Percentiles rank a stretch among this genome's conserved stretches.
Evolutionary conservation across 176 grass and related monocot species (phyloP).

Genomic region (Bothriochloa decipiens): DNA sequence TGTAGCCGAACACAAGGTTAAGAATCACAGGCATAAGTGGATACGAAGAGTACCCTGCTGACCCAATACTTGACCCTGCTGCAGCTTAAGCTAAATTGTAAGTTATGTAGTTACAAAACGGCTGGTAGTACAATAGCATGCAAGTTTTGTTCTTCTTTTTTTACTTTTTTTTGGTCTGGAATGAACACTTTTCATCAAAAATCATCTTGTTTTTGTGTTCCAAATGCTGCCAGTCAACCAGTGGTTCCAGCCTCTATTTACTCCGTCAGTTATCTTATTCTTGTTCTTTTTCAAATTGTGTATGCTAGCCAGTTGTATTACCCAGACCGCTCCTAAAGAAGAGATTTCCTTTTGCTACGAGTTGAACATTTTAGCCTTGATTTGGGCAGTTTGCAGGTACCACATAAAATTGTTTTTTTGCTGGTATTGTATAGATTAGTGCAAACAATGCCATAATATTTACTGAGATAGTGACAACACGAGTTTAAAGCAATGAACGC

Average conservation of each 20-base stretch:
- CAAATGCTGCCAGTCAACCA: constrained; percentile 25
- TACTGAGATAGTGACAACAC: neutral
- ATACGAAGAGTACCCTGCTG: constrained; percentile 82
- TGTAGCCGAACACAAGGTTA: constrained; percentile 84
- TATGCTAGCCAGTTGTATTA: constrained; percentile 36
- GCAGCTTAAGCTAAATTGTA: constrained; percentile 51
- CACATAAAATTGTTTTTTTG: neutral
- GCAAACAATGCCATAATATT: neutral
- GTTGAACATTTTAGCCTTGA: constrained; percentile 6
- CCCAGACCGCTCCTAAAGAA: constrained; percentile 18
- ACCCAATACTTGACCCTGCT: constrained; percentile 56
- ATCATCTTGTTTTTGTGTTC: constrained; percentile 32
- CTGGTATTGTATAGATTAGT: neutral
- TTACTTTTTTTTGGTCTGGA: neutral
- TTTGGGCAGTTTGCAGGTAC: neutral
- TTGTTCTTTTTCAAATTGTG: constrained; percentile 20
- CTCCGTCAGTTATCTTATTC: constrained; percentile 21
- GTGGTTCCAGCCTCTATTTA: constrained; percentile 35
- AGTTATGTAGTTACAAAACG: constrained; percentile 52
- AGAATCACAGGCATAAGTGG: constrained; percentile 88
- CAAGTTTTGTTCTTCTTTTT: constrained; percentile 20
- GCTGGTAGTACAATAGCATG: constrained; percentile 46
- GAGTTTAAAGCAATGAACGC: neutral
- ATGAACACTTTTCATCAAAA: constrained; percentile 18
- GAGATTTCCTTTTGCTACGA: constrained; percentile 8